Conservation (phyloP, 176 grass and related monocot genomes). For the Rhynchospora breviuscula region DNA sequence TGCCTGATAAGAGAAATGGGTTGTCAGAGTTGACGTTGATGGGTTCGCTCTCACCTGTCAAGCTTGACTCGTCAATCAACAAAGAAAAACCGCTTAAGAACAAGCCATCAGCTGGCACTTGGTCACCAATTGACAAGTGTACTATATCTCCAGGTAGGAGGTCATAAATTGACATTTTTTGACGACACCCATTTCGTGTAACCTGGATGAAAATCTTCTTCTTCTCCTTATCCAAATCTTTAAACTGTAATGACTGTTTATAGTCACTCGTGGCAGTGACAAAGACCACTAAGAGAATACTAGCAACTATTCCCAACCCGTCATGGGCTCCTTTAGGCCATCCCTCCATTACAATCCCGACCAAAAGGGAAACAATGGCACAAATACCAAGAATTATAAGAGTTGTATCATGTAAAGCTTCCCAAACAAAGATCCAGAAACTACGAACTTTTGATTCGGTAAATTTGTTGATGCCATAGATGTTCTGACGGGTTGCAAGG, state of each 20-base stretch:
- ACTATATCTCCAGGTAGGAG: slow-evolving; percentile 94
- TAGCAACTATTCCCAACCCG: slow-evolving; percentile 89
- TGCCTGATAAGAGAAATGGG: slow-evolving; percentile 88
- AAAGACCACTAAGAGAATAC: slow-evolving; percentile 89
- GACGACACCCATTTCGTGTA: slow-evolving; percentile 75
- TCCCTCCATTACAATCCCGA: slow-evolving; percentile 80
- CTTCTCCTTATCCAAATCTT: slow-evolving; percentile 98
- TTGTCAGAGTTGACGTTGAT: slow-evolving; percentile 62
- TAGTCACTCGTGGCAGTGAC: slow-evolving; percentile 94
- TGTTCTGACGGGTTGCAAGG: slow-evolving; percentile 55
- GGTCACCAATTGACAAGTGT: slow-evolving; percentile 87
- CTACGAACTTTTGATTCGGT: slow-evolving; percentile 64
- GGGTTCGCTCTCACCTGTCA: slow-evolving; percentile 93
- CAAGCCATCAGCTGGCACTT: slow-evolving; percentile 90
- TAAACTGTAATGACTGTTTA: slow-evolving; percentile 89
- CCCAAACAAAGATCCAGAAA: slow-evolving; percentile 97
- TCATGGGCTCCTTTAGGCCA: slow-evolving; percentile 97
- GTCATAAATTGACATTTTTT: slow-evolving; percentile 82
- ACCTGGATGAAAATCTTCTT: slow-evolving; percentile 85
- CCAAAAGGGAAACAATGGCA: slow-evolving; percentile 75
- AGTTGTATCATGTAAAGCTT: slow-evolving; percentile 84
- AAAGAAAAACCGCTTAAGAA: slow-evolving; percentile 89
- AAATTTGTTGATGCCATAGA: slow-evolving; percentile 92
- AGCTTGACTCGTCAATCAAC: slow-evolving; percentile 90
- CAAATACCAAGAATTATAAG: slow-evolving; percentile 81